Percentiles rank a stretch among this genome's conserved stretches.
These are phyloP conservation scores for Aspergillus panamensis DNA, from an alignment of 495 filamentous ascomycete genomes.

Conservation along the genomic window DNA sequence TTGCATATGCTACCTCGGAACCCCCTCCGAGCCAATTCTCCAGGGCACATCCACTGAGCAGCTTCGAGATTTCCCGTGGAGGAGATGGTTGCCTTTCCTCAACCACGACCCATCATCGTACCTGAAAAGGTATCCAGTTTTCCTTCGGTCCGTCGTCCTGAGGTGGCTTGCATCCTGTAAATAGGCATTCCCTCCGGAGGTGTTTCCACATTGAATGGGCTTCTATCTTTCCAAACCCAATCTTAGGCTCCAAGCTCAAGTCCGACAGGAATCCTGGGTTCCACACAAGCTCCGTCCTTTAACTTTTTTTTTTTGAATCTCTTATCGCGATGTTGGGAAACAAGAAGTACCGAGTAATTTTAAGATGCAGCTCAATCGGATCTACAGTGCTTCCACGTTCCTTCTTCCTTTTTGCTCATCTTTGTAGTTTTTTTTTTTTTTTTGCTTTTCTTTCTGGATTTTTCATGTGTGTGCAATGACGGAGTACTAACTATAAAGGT, in stretches of 20 bases:
- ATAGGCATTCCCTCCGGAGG: neutral
- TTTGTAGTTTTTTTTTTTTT: neutral
- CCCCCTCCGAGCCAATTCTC: slow-evolving; percentile 19
- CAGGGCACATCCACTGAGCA: neutral
- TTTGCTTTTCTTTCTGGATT: neutral
- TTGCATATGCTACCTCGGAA: slow-evolving; percentile 27
- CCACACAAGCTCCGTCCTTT: neutral
- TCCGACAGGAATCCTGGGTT: neutral
- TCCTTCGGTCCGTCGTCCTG: neutral
- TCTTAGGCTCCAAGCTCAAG: neutral
- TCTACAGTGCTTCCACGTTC: slow-evolving; percentile 2
- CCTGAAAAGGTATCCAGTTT: neutral
- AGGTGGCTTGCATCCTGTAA: neutral
- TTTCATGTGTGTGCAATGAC: neutral
- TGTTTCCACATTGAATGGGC: neutral
- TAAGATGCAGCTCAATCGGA: neutral
- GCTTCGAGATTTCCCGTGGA: no score
- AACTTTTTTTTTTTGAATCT: neutral
- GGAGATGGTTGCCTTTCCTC: neutral
- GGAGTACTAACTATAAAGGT: neutral
- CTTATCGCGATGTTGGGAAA: neutral
- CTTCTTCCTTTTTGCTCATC: neutral
- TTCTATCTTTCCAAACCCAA: neutral
- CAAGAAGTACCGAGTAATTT: neutral
- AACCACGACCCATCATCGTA: neutral